Evolutionary conservation across 73 alveolate genomes (phyloP).

Genomic region (Effrenium voratum): DNA sequence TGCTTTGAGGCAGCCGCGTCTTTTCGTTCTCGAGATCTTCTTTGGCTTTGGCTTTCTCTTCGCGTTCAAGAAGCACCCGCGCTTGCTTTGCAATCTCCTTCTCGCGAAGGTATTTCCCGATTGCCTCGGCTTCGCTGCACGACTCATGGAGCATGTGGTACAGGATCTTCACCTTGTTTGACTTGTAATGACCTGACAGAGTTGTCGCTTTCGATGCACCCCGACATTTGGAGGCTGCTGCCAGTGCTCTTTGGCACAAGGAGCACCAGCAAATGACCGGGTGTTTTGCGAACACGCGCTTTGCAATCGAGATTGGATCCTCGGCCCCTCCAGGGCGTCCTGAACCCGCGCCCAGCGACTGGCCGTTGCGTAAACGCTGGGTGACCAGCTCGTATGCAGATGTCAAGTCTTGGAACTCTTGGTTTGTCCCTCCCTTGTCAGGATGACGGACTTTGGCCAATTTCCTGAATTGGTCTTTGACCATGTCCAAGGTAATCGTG

Average conservation of each 20-base stretch:
- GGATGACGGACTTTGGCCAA: too few relatives aligned
- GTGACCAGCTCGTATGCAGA: too few relatives aligned
- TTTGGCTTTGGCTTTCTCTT: not conserved
- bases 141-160: not conserved
- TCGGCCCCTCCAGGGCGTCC: too few relatives aligned
- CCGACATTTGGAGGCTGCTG: not conserved
- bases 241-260: not conserved
- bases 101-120: not conserved
- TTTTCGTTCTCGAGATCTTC: too few relatives aligned
- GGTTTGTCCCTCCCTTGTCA: too few relatives aligned
- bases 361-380: too few relatives aligned
- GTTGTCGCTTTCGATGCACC: constrained; percentile 5
- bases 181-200: constrained; percentile 10
- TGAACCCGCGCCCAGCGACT: too few relatives aligned
- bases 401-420: too few relatives aligned
- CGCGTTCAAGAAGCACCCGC: not conserved
- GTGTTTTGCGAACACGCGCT: not conserved
- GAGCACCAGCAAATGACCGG: not conserved
- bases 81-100: not conserved
- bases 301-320: not conserved
- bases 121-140: constrained; percentile 1
- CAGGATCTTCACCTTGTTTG: not conserved
- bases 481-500: too few relatives aligned
- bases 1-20: too few relatives aligned
- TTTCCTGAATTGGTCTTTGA: too few relatives aligned